Evolutionary conservation across 495 filamentous ascomycete species (phyloP), one percentile per base, ranked within the genome.

Genomic region (Penicillium paradoxum): DNA sequence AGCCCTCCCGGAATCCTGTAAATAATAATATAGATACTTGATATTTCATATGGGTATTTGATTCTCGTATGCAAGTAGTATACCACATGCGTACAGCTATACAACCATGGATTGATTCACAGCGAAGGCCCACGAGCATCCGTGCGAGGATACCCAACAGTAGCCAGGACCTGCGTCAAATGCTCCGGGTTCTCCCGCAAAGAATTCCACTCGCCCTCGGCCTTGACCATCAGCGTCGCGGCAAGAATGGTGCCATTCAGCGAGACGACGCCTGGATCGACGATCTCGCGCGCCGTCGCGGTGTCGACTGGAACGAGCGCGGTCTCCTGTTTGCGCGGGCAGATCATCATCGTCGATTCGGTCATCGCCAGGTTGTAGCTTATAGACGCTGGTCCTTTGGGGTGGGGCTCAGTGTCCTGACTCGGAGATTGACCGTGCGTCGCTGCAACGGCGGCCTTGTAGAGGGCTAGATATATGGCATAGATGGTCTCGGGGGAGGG

Each of bases 351-450:
- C 0, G 72, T 73, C 0, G 69, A 69, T 14, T 79, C 74, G 4
- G 88, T 92, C 77, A 95, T 82, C 2, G 83, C 87, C 6, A 92
- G 67, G 53, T 95, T 95, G 63, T 95, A 92, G 63, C 84, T 87
- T 30, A 92, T 84, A 8, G 68, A 62, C 0, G 83, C 75, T 40
- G 79, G 72, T 13, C 77, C 80, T 15, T 51, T 59, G 14, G 72
- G 57, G 7, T 57, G 49, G 9, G 30, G 48, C 19, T 46, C 38
- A 30, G 44, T 53, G 7, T 50, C 50, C 15, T 50, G 33, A 14
- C 42, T 27, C 5, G 49, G 34, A 19, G 29, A 19, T 8, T 47
- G 39, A 1, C 51, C 56, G n/a, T 64, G 49, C 9, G 72, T 66
- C 4, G 73, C 65, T 17, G 55, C 62, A 3, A 71, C 64, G 0